phyloP scores from a whole-genome alignment of 1,284 basidiomycete genomes.

The Naganishia albida region DNA sequence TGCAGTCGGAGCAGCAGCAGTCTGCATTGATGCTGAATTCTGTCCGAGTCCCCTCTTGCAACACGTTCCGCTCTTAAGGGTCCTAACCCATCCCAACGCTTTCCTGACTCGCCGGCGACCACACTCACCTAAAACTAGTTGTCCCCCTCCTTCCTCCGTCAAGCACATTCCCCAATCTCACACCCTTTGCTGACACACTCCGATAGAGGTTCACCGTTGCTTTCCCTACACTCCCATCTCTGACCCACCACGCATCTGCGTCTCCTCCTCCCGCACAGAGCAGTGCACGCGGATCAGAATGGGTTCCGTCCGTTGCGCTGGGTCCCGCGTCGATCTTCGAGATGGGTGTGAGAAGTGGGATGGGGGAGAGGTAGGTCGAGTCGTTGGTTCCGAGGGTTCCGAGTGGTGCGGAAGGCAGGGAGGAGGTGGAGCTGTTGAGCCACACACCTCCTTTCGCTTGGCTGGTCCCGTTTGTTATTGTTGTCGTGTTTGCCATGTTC shows the following conservation, averaged over 20 bases:
- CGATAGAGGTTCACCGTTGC: conserved; percentile 75
- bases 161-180: conserved; percentile 90
- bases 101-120: background rate
- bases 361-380: conserved; percentile 85
- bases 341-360: conserved; percentile 64
- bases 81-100: background rate
- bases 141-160: conserved; percentile 66
- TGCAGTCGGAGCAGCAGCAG: too few relatives aligned
- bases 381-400: conserved; percentile 73
- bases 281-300: conserved; percentile 69
- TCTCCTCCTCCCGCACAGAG: conserved; percentile 69
- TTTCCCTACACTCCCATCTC: conserved; percentile 67
- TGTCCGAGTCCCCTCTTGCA: background rate
- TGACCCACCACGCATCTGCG: conserved; percentile 82
- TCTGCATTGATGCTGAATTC: too few relatives aligned
- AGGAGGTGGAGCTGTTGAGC: conserved; percentile 66
- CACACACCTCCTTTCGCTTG: conserved; percentile 63
- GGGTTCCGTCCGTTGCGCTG: conserved; percentile 61
- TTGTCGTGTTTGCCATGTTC: conserved; percentile 64
- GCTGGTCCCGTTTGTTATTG: conserved; percentile 64
- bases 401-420: conserved; percentile 45
- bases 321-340: conserved; percentile 72
- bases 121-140: conserved; percentile 73
- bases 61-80: too few relatives aligned
- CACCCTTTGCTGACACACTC: conserved; percentile 63